phyloP scores from a whole-genome alignment of 2,329 filamentous ascomycete species.

The Cercospora sesami region DNA sequence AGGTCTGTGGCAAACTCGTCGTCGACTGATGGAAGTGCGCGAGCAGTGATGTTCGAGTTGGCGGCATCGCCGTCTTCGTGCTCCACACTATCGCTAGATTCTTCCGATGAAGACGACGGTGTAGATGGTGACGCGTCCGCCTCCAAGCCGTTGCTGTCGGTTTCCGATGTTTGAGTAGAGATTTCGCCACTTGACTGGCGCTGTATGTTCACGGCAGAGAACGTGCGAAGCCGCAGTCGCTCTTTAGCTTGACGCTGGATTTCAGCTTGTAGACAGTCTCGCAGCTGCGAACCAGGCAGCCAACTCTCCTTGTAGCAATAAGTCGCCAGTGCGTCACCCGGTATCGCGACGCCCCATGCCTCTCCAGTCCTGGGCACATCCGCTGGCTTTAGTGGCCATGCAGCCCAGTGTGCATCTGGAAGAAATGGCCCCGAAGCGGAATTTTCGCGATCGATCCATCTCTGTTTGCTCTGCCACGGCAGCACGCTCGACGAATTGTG shows the following conservation, averaged over 20 bases:
- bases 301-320: slow-evolving; percentile 28
- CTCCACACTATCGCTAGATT: neutral
- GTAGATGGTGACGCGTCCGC: neutral
- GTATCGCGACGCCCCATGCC: slow-evolving; percentile 44
- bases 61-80: neutral
- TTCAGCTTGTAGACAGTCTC: slow-evolving; percentile 68
- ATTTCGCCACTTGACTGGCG: neutral
- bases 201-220: neutral
- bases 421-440: slow-evolving; percentile 41
- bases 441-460: slow-evolving; percentile 41
- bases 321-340: slow-evolving; percentile 18
- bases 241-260: slow-evolving; percentile 69
- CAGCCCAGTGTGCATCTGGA: slow-evolving; percentile 68
- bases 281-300: slow-evolving; percentile 62
- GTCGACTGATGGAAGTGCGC: slow-evolving; percentile 53
- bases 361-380: slow-evolving; percentile 63
- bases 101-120: neutral
- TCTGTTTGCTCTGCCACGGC: slow-evolving; percentile 44
- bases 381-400: slow-evolving; percentile 72
- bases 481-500: neutral
- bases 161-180: neutral
- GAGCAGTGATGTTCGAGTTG: neutral
- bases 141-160: neutral
- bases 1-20: slow-evolving; percentile 67
- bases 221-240: slow-evolving; percentile 36